phyloP scores from a whole-genome alignment of 805 yeast species.

The Sugiyamaella floridensis region DNA sequence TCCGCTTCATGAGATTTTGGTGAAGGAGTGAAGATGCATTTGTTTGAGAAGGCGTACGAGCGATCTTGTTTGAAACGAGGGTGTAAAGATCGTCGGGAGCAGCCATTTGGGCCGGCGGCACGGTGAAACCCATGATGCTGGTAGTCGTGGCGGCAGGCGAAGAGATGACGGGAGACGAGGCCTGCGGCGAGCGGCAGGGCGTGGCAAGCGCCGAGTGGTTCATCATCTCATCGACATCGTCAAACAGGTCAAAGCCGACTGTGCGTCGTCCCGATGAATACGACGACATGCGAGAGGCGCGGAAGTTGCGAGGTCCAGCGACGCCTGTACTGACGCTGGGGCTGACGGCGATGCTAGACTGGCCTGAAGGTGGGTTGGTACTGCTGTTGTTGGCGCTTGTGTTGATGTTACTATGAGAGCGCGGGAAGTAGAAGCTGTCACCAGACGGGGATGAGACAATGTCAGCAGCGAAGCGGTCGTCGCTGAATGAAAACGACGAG shows the following conservation, averaged over 20 bases:
- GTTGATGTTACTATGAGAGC: neutral
- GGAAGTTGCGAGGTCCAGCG: constrained; percentile 15
- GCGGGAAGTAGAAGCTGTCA: constrained; percentile 1
- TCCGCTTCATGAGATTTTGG: constrained; percentile 6
- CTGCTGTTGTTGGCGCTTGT: constrained; percentile 6
- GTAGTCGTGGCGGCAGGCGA: constrained; percentile 4
- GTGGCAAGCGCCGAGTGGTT: constrained; percentile 10
- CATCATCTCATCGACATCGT: constrained; percentile 11
- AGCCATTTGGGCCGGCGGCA: constrained; percentile 5
- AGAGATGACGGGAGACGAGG: constrained; percentile 11
- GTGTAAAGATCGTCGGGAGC: neutral
- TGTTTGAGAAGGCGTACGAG: constrained; percentile 15
- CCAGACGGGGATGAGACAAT: constrained; percentile 4
- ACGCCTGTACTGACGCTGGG: constrained; percentile 10
- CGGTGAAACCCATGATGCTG: constrained; percentile 7
- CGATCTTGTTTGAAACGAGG: constrained; percentile 9
- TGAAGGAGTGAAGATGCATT: constrained; percentile 17
- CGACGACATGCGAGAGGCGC: constrained; percentile 5
- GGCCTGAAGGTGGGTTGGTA: neutral
- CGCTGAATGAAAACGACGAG: constrained; percentile 4
- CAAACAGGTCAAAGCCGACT: constrained; percentile 16
- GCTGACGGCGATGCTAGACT: constrained; percentile 9
- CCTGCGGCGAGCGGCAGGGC: constrained; percentile 16
- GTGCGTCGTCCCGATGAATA: constrained; percentile 1
- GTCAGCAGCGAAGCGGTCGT: constrained; percentile 11